Percentiles rank a stretch among this genome's conserved stretches.
Evolutionary conservation across 768 basidiomycete species (phyloP).

Genomic region (Roridomyces roridus): DNA sequence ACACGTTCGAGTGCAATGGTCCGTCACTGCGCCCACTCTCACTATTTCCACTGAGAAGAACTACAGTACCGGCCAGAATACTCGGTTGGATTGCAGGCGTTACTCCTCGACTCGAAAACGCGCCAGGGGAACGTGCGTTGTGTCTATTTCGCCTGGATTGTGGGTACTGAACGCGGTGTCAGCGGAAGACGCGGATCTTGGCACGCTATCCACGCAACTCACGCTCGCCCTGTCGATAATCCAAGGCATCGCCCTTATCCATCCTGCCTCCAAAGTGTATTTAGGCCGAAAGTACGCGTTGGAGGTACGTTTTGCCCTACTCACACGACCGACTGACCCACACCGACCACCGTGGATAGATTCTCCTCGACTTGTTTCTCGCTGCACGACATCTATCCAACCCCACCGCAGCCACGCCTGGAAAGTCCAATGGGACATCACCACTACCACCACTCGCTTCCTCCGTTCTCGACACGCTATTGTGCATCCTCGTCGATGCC

Average conservation of each 20-base stretch:
- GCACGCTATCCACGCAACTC: conserved; percentile 57
- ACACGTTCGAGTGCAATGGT: conserved; percentile 87
- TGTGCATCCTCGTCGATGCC: conserved; percentile 90
- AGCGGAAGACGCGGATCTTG: conserved; percentile 57
- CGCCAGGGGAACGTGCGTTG: too few relatives aligned
- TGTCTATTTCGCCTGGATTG: too few relatives aligned
- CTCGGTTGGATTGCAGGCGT: conserved; percentile 65
- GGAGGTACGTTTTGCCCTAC: conserved; percentile 52
- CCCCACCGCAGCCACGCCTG: too few relatives aligned
- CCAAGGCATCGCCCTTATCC: conserved; percentile 79
- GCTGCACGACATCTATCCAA: conserved; percentile 68
- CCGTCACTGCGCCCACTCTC: conserved; percentile 29
- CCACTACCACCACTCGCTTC: too few relatives aligned
- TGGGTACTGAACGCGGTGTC: too few relatives aligned
- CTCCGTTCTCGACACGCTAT: conserved; percentile 78
- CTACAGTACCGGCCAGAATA: conserved; percentile 69
- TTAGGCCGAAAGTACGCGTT: conserved; percentile 72
- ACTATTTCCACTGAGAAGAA: too few relatives aligned
- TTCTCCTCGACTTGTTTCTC: conserved; percentile 74
- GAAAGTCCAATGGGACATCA: too few relatives aligned
- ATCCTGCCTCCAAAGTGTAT: conserved; percentile 68
- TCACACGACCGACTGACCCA: not conserved
- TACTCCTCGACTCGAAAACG: conserved; percentile 54
- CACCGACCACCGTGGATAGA: too few relatives aligned
- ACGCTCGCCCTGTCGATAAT: conserved; percentile 68